Conservation (phyloP, 495 filamentous ascomycete species). For the Pyrenula massariospora region DNA sequence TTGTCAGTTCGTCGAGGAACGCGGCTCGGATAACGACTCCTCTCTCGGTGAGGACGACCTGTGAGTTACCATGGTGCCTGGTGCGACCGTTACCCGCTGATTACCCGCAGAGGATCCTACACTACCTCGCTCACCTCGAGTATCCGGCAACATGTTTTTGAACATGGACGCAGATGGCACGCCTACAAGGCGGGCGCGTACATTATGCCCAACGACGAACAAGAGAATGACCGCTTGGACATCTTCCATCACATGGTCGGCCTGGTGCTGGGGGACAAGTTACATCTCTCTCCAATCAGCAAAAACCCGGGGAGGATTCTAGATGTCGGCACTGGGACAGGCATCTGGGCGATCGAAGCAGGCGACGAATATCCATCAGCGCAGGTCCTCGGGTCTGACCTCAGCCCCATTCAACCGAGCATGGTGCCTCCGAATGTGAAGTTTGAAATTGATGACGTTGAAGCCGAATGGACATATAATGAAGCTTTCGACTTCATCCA, state of each 20-base stretch:
- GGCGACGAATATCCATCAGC: constrained; percentile 4
- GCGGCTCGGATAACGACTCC: background rate
- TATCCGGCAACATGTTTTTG: background rate
- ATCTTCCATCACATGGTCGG: constrained; percentile 11
- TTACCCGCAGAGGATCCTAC: background rate
- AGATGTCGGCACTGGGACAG: constrained; percentile 18
- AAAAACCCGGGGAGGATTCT: constrained; percentile 5
- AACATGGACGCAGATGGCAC: background rate
- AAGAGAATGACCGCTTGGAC: constrained; percentile 17
- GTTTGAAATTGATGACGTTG: constrained; percentile 41
- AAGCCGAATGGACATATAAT: constrained; percentile 30
- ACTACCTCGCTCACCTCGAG: background rate
- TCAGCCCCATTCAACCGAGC: constrained; percentile 21
- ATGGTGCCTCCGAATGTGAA: constrained; percentile 38
- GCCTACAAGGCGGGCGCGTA: background rate
- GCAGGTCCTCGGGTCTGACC: constrained; percentile 13
- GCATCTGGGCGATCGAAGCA: constrained; percentile 43
- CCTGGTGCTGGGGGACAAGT: constrained; percentile 4
- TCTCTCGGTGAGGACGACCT: background rate
- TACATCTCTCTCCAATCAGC: constrained; percentile 13
- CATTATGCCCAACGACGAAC: constrained; percentile 2
- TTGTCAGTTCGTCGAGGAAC: background rate
- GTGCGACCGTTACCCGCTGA: background rate
- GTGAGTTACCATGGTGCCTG: background rate
- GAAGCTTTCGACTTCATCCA: constrained; percentile 43